Evolutionary conservation across 2,329 filamentous ascomycete species (phyloP), one percentile per base, ranked within the genome.

Genomic region (Fusarium domesticum): DNA sequence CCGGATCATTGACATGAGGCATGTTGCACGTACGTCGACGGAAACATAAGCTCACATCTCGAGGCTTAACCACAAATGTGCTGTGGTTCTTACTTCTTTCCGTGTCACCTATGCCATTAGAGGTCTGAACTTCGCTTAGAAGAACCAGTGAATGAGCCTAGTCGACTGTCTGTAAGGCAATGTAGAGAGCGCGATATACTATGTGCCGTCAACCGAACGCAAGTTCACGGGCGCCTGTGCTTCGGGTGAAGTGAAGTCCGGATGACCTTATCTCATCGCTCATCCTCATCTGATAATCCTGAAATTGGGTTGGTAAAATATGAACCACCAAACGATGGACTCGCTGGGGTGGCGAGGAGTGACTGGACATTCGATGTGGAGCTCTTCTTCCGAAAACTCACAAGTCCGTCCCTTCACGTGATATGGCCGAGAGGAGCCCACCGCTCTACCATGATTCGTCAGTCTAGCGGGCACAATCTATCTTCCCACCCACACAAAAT

Each of bases 401-500:
- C 6, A 39, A 18, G 19, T 30, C 23, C 16, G 37, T 25, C 18
- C 14, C 15, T 16, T 50, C 58, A 60, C 58, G 58, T 60, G 55
- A 51, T 18, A 2, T 4, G 11, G 18, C 23, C 32, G 10, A 15
- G n/a, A 23, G 15, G 28, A 40, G 28, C 12, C 42, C 47, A 34
- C 37, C 20, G 5, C 44, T 43, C 42, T 44, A 16, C 48, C 57
- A 53, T 68, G 63, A 70, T 70, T 70, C 61, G 68, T 43, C 54
- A 47, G 53, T 16, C 59, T 63, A 66, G 65, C 65, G 64, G 67
- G 64, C 64, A 66, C 63, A 63, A 63, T 62, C 55, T 39, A 48
- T 44, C 49, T 57, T 61, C 57, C 58, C 61, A 56, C 66, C 67
- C 67, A 70, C 68, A 70, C 68, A 70, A 67, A 69, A 65, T 68